Conservation (phyloP, 306 rosid genomes). For the Aeschynomene evenia region DNA sequence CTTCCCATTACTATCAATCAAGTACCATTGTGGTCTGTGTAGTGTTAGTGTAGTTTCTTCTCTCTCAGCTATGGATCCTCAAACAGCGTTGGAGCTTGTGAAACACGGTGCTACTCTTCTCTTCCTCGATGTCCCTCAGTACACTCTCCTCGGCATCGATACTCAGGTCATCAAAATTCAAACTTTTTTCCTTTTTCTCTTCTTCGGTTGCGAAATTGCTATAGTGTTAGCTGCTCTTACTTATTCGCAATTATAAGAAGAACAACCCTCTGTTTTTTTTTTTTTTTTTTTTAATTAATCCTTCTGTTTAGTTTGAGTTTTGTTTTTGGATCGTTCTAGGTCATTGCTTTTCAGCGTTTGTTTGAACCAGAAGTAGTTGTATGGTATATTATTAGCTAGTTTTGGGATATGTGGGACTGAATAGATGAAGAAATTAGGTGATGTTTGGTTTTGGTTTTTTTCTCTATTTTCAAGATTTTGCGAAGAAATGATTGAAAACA, state of each 20-base stretch:
- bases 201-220: not conserved
- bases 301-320: not conserved
- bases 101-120: constrained; percentile 73
- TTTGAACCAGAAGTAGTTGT: not conserved
- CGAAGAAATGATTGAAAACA: too few relatives aligned
- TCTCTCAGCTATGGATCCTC: constrained; percentile 54
- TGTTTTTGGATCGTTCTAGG: too few relatives aligned
- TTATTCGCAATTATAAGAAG: too few relatives aligned
- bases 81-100: constrained; percentile 63
- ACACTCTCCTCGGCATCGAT: constrained; percentile 78
- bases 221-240: not conserved
- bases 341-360: too few relatives aligned
- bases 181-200: not conserved
- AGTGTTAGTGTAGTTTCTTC: not conserved
- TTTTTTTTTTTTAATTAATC: not conserved
- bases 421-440: not conserved
- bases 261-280: not conserved
- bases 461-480: too few relatives aligned
- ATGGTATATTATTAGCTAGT: not conserved
- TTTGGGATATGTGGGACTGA: not conserved
- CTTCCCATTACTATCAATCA: too few relatives aligned
- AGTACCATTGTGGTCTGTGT: not conserved
- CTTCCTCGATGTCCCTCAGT: constrained; percentile 79
- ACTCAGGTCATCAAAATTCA: constrained; percentile 53
- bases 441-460: too few relatives aligned